These are phyloP conservation scores for Chaetomiaceae sp. DNA, from an alignment of 2,329 filamentous ascomycete genomes.

Conservation along the genomic window DNA sequence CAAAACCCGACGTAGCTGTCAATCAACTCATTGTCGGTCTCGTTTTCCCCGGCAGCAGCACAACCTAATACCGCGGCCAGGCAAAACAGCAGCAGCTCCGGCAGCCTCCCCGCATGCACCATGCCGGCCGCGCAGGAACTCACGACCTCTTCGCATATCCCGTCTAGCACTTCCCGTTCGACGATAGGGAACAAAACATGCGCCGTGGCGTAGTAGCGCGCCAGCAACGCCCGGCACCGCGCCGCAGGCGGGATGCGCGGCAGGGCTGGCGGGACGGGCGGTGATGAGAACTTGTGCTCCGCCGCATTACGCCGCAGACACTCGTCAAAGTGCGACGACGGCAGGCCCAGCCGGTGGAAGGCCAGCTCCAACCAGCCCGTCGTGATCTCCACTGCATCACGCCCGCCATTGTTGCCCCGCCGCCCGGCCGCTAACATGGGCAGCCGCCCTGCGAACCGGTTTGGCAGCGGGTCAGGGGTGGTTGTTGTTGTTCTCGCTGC, in stretches of 20 bases:
- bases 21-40: too few species aligned
- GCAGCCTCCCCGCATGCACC: background rate
- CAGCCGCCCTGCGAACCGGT: slow-evolving; percentile 1
- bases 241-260: background rate
- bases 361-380: slow-evolving; percentile 2
- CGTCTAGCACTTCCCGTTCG: background rate
- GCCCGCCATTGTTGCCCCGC: background rate
- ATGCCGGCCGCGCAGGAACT: background rate
- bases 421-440: background rate
- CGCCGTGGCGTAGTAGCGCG: background rate
- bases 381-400: slow-evolving; percentile 1
- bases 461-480: background rate
- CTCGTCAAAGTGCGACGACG: background rate
- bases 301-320: background rate
- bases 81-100: slow-evolving; percentile 1
- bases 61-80: background rate
- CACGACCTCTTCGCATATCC: background rate
- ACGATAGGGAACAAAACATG: slow-evolving; percentile 1
- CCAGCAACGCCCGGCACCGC: background rate
- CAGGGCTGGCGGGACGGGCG: background rate
- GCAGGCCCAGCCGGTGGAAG: background rate
- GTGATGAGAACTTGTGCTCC: background rate
- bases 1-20: background rate
- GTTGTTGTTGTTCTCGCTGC: background rate
- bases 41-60: too few species aligned